Conservation (phyloP, 495 filamentous ascomycete species). For the Penicillium bovifimosum region DNA sequence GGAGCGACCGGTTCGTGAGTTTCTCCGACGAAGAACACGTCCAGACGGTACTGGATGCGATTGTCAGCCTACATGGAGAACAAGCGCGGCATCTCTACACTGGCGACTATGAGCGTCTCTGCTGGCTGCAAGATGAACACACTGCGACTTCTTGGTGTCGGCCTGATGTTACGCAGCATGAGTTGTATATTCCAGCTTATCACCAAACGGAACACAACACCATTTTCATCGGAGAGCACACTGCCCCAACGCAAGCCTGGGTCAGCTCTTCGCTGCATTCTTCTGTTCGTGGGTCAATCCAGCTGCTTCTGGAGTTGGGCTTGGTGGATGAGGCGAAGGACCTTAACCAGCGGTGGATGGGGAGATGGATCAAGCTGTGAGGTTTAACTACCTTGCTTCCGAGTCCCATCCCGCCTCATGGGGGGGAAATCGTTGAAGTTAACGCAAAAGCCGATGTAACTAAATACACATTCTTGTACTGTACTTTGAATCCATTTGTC, state of each 20-base stretch:
- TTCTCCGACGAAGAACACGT: slow-evolving; percentile 50
- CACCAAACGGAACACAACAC: slow-evolving; percentile 59
- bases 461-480: too few relatives aligned
- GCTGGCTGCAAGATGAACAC: slow-evolving; percentile 52
- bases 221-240: slow-evolving; percentile 65
- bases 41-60: slow-evolving; percentile 47
- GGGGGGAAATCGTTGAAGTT: too few relatives aligned
- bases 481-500: too few relatives aligned
- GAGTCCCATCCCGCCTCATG: too few relatives aligned
- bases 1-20: slow-evolving; percentile 39
- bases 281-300: slow-evolving; percentile 55
- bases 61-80: slow-evolving; percentile 54
- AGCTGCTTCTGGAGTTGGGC: slow-evolving; percentile 60
- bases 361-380: slow-evolving; percentile 46
- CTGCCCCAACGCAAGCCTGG: slow-evolving; percentile 64
- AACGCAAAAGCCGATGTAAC: too few relatives aligned
- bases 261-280: slow-evolving; percentile 58
- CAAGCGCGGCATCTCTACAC: slow-evolving; percentile 49
- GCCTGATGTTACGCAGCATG: slow-evolving; percentile 53
- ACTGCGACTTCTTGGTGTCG: slow-evolving; percentile 47
- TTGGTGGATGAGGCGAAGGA: slow-evolving; percentile 63
- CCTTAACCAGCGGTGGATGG: slow-evolving; percentile 59
- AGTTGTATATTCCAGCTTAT: slow-evolving; percentile 60
- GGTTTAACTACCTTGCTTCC: neutral
- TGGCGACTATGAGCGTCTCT: slow-evolving; percentile 50